These are phyloP conservation scores for Nannochloropsis oceanica DNA, from an alignment of 108 stramenopile species.

Conservation along the genomic window DNA sequence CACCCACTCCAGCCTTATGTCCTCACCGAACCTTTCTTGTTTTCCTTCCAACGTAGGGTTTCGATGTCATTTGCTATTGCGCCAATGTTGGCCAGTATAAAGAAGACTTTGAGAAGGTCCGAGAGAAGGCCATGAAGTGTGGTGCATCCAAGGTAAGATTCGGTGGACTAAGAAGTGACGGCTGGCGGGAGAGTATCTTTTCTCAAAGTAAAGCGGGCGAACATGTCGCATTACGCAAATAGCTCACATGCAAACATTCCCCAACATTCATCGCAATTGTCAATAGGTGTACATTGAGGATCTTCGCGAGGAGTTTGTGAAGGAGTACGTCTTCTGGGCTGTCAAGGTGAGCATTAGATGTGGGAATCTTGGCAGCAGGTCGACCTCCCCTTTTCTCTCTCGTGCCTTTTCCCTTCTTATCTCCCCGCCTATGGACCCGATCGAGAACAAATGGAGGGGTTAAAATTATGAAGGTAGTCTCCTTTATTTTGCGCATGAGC, in stretches of 20 bases:
- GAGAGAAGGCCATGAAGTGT: conserved; percentile 33
- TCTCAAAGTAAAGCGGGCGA: background rate
- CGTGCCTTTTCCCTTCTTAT: too few relatives aligned
- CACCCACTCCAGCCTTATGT: background rate
- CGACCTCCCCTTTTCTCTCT: too few relatives aligned
- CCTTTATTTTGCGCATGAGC: too few relatives aligned
- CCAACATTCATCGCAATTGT: background rate
- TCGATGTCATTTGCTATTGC: conserved; percentile 74
- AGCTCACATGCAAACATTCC: background rate
- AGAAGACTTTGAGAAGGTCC: conserved; percentile 34
- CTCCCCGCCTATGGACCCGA: too few relatives aligned
- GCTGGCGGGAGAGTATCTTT: background rate
- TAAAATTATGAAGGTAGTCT: too few relatives aligned
- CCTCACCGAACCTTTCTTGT: too few relatives aligned
- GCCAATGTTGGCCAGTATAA: conserved; percentile 39
- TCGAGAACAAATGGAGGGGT: too few relatives aligned
- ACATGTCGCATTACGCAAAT: too few relatives aligned
- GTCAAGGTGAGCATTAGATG: conserved; percentile 69
- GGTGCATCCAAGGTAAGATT: conserved; percentile 23
- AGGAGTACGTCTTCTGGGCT: conserved; percentile 81
- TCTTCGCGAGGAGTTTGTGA: conserved; percentile 84
- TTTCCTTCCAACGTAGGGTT: conserved; percentile 45
- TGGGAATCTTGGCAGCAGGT: too few relatives aligned
- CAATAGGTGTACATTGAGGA: conserved; percentile 51
- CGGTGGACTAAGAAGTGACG: conserved; percentile 52